Percentiles rank a stretch among this genome's conserved stretches.
phyloP scores from a whole-genome alignment of 2,329 filamentous ascomycete species.

The Colletotrichum tofieldiae region DNA sequence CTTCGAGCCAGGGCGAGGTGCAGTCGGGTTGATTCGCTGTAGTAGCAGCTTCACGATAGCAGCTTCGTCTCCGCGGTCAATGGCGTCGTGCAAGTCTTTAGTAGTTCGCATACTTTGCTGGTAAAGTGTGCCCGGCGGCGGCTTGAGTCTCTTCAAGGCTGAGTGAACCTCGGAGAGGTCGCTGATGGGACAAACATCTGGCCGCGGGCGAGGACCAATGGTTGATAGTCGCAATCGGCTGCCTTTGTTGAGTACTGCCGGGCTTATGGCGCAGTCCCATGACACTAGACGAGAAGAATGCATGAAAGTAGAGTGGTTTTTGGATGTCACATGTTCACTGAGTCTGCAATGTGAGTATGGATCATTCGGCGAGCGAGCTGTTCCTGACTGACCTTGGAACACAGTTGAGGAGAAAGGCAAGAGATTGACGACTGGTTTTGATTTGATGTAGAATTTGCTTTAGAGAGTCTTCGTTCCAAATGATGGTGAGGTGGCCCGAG shows the following conservation, averaged over 20 bases:
- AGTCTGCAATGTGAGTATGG: not conserved
- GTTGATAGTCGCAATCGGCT: slow-evolving; percentile 38
- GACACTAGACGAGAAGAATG: slow-evolving; percentile 36
- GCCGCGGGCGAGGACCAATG: slow-evolving; percentile 23
- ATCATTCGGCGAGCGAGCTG: no score
- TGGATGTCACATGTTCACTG: slow-evolving; percentile 40
- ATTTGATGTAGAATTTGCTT: slow-evolving; percentile 35
- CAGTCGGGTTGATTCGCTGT: slow-evolving; percentile 45
- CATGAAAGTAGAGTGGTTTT: slow-evolving; percentile 41
- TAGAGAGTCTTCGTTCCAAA: slow-evolving; percentile 44
- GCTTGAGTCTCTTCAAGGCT: slow-evolving; percentile 35
- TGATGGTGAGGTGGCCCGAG: slow-evolving; percentile 41
- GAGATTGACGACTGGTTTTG: slow-evolving; percentile 33
- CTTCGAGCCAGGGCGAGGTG: slow-evolving; percentile 36
- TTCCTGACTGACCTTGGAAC: slow-evolving; percentile 33
- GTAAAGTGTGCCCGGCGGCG: slow-evolving; percentile 32
- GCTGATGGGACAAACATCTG: slow-evolving; percentile 20
- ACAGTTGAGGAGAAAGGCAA: slow-evolving; percentile 41
- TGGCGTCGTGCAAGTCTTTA: slow-evolving; percentile 47
- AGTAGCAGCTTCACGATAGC: slow-evolving; percentile 46
- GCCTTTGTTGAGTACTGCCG: slow-evolving; percentile 41
- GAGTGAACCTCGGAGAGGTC: slow-evolving; percentile 30
- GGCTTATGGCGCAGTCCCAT: slow-evolving; percentile 40
- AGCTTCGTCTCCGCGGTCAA: slow-evolving; percentile 44
- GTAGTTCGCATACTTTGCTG: slow-evolving; percentile 39